Evolutionary conservation across 2,329 filamentous ascomycete species (phyloP).

Genomic region (Penicillium sumatraense): DNA sequence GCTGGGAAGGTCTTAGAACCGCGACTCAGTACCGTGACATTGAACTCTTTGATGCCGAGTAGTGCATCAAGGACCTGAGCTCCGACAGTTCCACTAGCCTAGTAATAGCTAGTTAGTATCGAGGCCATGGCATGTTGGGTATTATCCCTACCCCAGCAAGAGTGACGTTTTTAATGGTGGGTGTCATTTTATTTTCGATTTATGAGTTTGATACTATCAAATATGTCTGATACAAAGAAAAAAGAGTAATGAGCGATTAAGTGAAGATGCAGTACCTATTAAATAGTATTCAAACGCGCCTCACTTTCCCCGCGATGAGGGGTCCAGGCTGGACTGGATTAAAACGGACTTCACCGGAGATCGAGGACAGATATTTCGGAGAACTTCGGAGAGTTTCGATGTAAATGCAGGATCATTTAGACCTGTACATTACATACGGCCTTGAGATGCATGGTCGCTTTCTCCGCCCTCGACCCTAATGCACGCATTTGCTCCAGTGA

Average conservation of each 20-base stretch:
- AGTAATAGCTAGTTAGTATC: background rate
- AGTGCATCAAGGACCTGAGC: slow-evolving; percentile 11
- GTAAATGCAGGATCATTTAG: background rate
- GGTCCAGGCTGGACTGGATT: no score
- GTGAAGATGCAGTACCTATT: background rate
- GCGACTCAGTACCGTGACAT: slow-evolving; percentile 21
- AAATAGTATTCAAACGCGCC: no score
- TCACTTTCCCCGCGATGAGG: background rate
- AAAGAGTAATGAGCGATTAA: background rate
- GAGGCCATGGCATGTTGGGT: background rate
- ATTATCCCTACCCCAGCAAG: background rate
- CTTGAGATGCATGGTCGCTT: background rate
- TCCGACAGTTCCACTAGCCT: slow-evolving; percentile 11
- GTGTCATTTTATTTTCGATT: background rate
- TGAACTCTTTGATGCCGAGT: slow-evolving; percentile 15
- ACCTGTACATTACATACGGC: background rate
- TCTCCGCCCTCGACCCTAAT: no score
- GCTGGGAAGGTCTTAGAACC: slow-evolving; percentile 14
- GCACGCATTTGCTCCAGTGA: no score
- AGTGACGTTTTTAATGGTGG: background rate
- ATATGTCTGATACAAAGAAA: background rate
- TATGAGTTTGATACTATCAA: background rate
- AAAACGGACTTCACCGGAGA: background rate
- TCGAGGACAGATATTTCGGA: background rate
- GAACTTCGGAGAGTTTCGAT: background rate